Conservation (phyloP, 345 rosid genomes). For the Populus simonii region DNA sequence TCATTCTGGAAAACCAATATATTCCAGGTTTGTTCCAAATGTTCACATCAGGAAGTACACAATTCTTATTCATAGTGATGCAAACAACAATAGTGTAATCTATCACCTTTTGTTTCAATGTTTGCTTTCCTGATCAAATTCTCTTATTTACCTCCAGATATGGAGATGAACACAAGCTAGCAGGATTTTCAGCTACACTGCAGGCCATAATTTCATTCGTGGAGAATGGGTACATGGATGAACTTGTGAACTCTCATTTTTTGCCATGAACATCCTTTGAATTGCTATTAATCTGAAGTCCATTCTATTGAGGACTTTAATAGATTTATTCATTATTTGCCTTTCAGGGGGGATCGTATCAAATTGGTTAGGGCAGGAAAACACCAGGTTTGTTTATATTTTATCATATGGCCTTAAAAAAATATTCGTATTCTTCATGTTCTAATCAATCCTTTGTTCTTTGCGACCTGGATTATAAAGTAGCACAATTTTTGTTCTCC, state of each 20-base stretch:
- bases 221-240: conserved; percentile 69
- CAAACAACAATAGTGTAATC: background rate
- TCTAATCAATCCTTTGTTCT: background rate
- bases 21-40: conserved; percentile 65
- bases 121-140: background rate
- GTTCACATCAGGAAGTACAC: background rate
- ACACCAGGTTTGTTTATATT: conserved; percentile 62
- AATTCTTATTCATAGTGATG: background rate
- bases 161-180: conserved; percentile 97
- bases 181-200: conserved; percentile 97
- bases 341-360: conserved; percentile 72
- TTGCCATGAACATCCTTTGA: background rate
- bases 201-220: conserved; percentile 99
- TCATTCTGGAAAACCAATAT: conserved; percentile 97
- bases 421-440: background rate
- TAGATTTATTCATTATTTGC: conserved; percentile 20
- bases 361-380: conserved; percentile 83
- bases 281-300: background rate
- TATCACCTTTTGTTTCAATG: background rate
- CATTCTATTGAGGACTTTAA: background rate
- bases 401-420: conserved; percentile 7
- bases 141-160: conserved; percentile 50
- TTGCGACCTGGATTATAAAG: background rate
- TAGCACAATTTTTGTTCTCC: background rate
- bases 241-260: conserved; percentile 1